Evolutionary conservation across 1,284 basidiomycete genomes (phyloP).

Genomic region (Ceratobasidium sp.): DNA sequence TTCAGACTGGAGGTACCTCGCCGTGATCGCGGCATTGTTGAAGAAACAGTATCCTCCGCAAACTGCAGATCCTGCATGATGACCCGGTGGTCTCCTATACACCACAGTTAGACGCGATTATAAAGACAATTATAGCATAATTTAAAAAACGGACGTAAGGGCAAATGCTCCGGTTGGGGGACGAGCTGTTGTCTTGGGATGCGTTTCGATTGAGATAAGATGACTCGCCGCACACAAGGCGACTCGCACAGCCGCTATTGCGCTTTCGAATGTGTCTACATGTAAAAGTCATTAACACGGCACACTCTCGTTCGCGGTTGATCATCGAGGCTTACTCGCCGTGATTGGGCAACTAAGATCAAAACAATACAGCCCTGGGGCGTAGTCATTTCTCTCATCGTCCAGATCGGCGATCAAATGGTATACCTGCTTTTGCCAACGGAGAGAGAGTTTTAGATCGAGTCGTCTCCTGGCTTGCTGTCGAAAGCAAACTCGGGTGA

Average conservation of each 20-base stretch:
- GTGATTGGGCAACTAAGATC: slow-evolving; percentile 53
- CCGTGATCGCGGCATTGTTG: slow-evolving; percentile 51
- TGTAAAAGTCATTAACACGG: background rate
- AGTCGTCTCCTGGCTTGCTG: slow-evolving; percentile 5
- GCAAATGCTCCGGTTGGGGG: slow-evolving; percentile 49
- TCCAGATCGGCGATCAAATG: background rate
- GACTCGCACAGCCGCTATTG: slow-evolving; percentile 49
- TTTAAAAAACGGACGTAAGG: slow-evolving; percentile 46
- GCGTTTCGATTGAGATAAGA: slow-evolving; percentile 28
- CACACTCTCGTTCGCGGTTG: background rate
- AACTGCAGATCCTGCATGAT: slow-evolving; percentile 50
- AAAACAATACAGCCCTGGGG: slow-evolving; percentile 51
- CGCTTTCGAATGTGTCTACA: slow-evolving; percentile 49
- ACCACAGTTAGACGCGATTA: background rate
- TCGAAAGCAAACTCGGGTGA: slow-evolving; percentile 44
- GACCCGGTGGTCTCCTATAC: slow-evolving; percentile 52
- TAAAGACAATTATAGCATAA: background rate
- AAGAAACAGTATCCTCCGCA: slow-evolving; percentile 54
- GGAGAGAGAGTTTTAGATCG: slow-evolving; percentile 38
- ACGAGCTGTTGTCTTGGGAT: background rate
- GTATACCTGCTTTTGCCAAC: slow-evolving; percentile 49
- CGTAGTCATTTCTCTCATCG: slow-evolving; percentile 10
- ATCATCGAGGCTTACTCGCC: slow-evolving; percentile 42
- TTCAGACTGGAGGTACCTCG: slow-evolving; percentile 45
- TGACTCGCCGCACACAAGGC: slow-evolving; percentile 47